Evolutionary conservation across 169 alveolate genomes (phyloP).

Genomic region (Pseudocohnilembus persalinus): DNA sequence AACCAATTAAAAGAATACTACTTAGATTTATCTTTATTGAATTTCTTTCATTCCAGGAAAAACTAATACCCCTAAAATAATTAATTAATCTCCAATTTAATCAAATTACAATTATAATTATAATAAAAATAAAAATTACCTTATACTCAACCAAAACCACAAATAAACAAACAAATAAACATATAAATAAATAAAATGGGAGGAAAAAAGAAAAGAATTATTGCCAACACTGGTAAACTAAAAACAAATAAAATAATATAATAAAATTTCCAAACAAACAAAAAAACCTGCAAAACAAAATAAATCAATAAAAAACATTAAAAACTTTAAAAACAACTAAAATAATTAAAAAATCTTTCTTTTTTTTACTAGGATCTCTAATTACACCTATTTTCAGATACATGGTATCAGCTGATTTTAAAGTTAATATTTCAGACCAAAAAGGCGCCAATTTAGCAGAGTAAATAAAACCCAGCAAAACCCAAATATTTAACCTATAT

Average conservation of each 20-base stretch:
- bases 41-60: neutral
- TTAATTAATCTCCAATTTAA: neutral
- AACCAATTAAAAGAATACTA: too few relatives aligned
- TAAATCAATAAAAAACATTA: too few relatives aligned
- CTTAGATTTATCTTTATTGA: neutral
- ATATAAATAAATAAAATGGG: neutral
- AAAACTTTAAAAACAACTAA: too few relatives aligned
- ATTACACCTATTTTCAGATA: neutral
- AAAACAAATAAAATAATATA: too few relatives aligned
- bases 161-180: too few relatives aligned
- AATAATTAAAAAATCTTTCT: neutral
- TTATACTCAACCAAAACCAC: too few relatives aligned
- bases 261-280: too few relatives aligned
- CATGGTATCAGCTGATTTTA: neutral
- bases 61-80: too few relatives aligned
- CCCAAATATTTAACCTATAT: neutral
- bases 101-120: neutral
- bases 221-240: neutral
- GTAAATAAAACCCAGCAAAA: neutral
- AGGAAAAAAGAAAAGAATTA: neutral
- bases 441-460: neutral
- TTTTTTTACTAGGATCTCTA: neutral
- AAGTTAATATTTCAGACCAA: neutral
- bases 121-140: neutral
- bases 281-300: too few relatives aligned